phyloP scores from a whole-genome alignment of 2,329 filamentous ascomycete genomes.

The Fusarium duplospermum region DNA sequence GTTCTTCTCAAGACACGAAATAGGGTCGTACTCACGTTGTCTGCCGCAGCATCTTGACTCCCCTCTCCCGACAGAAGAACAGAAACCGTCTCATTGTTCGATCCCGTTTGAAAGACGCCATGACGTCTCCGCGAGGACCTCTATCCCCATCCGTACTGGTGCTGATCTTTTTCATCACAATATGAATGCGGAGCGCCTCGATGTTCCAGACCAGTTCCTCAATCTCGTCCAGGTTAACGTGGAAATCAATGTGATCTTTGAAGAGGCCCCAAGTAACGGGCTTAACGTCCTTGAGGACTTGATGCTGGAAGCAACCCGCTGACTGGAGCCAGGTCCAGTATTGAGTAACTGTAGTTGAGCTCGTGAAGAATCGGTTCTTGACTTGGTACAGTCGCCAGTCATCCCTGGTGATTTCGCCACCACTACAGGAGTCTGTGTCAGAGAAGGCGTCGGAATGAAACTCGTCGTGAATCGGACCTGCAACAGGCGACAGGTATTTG shows the following conservation, averaged over 20 bases:
- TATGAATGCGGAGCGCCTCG: conserved; percentile 55
- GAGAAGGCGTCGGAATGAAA: conserved; percentile 61
- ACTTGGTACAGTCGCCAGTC: conserved; percentile 67
- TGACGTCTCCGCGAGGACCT: conserved; percentile 57
- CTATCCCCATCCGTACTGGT: conserved; percentile 45
- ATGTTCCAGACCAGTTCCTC: conserved; percentile 58
- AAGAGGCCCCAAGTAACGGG: conserved; percentile 63
- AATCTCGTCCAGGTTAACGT: conserved; percentile 60
- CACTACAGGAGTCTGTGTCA: conserved; percentile 63
- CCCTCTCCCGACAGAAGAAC: conserved; percentile 57
- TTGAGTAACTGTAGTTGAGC: conserved; percentile 61
- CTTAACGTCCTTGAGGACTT: conserved; percentile 60
- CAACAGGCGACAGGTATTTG: conserved; percentile 37
- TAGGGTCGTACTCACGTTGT: conserved; percentile 52
- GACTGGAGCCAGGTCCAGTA: conserved; percentile 65
- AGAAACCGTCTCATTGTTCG: conserved; percentile 66
- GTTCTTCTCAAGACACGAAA: background rate
- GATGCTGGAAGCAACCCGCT: conserved; percentile 61
- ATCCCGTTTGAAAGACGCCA: conserved; percentile 64
- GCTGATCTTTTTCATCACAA: conserved; percentile 51
- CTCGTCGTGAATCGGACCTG: conserved; percentile 47
- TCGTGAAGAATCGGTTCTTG: conserved; percentile 60
- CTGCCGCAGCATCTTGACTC: conserved; percentile 54
- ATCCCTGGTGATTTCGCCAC: conserved; percentile 55
- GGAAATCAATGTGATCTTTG: conserved; percentile 63